Percentiles rank a stretch among this genome's conserved stretches.
Evolutionary conservation across 768 basidiomycete species (phyloP).

Genomic region (Tylopilus balloui): DNA sequence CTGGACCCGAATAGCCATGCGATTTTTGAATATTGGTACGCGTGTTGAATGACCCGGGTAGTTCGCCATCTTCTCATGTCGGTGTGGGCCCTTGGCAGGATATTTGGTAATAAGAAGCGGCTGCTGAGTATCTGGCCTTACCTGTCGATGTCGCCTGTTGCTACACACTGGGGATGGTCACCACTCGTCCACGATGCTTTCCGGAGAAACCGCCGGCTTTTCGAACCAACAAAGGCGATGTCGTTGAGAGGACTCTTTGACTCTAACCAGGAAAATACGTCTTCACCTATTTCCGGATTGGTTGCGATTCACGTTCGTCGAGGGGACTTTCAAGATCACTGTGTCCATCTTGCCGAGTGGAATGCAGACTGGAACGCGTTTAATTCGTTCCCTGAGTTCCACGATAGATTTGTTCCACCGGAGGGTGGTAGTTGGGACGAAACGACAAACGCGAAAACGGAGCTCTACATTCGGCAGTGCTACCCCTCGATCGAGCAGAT

Average conservation of each 20-base stretch:
- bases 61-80: background rate
- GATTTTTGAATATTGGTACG: constrained; percentile 38
- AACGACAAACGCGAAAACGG: constrained; percentile 16
- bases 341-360: constrained; percentile 36
- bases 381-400: constrained; percentile 40
- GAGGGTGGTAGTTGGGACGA: constrained; percentile 16
- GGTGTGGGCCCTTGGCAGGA: constrained; percentile 19
- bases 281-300: constrained; percentile 34
- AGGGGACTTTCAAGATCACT: constrained; percentile 48
- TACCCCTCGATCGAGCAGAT: constrained; percentile 43
- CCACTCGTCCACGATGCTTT: constrained; percentile 32
- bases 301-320: constrained; percentile 50
- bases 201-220: constrained; percentile 27
- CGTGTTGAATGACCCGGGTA: background rate
- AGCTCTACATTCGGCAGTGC: constrained; percentile 36
- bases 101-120: constrained; percentile 31
- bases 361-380: constrained; percentile 39
- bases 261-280: constrained; percentile 1
- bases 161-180: constrained; percentile 38
- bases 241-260: background rate
- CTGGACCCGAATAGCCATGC: constrained; percentile 21
- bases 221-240: constrained; percentile 4
- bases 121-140: constrained; percentile 34
- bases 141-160: constrained; percentile 31
- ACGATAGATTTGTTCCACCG: constrained; percentile 36